Evolutionary conservation across 805 yeast species (phyloP).

Genomic region (Sugiyamaella americana): DNA sequence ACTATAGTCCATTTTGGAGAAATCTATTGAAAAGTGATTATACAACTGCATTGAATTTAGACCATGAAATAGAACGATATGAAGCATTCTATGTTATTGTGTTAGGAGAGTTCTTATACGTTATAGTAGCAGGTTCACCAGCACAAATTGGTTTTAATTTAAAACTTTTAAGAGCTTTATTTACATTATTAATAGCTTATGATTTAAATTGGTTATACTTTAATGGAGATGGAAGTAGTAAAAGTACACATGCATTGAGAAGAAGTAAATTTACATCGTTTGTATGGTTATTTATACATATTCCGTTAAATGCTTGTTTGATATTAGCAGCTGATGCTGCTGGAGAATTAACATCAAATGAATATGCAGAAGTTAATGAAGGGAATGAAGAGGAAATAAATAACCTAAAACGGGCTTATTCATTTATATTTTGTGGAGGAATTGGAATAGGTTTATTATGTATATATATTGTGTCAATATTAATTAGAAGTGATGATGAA

Average conservation of each 20-base stretch:
- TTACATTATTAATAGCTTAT: slow-evolving; percentile 45
- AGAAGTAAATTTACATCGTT: slow-evolving; percentile 42
- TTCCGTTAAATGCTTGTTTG: slow-evolving; percentile 47
- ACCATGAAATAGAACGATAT: slow-evolving; percentile 59
- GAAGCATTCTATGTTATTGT: slow-evolving; percentile 57
- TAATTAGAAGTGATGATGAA: slow-evolving; percentile 43
- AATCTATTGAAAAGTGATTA: slow-evolving; percentile 37
- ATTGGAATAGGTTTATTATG: slow-evolving; percentile 40
- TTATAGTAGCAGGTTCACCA: slow-evolving; percentile 45
- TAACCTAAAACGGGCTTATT: slow-evolving; percentile 1
- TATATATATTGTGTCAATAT: slow-evolving; percentile 37
- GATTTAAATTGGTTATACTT: slow-evolving; percentile 48
- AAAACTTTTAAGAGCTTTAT: slow-evolving; percentile 44
- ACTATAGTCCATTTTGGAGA: slow-evolving; percentile 37
- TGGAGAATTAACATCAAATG: slow-evolving; percentile 39
- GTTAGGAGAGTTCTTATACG: slow-evolving; percentile 56
- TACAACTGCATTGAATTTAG: slow-evolving; percentile 58
- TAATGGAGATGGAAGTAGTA: slow-evolving; percentile 44
- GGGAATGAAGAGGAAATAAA: not conserved
- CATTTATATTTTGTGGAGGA: slow-evolving; percentile 49
- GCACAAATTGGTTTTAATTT: slow-evolving; percentile 42
- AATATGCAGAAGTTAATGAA: slow-evolving; percentile 21
- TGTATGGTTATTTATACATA: slow-evolving; percentile 42
- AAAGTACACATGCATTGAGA: slow-evolving; percentile 51
- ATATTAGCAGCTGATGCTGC: slow-evolving; percentile 53